Percentiles rank a stretch among this genome's conserved stretches.
Conservation (phyloP, 148 eudicot genomes). For the Vaccinium darrowii region DNA sequence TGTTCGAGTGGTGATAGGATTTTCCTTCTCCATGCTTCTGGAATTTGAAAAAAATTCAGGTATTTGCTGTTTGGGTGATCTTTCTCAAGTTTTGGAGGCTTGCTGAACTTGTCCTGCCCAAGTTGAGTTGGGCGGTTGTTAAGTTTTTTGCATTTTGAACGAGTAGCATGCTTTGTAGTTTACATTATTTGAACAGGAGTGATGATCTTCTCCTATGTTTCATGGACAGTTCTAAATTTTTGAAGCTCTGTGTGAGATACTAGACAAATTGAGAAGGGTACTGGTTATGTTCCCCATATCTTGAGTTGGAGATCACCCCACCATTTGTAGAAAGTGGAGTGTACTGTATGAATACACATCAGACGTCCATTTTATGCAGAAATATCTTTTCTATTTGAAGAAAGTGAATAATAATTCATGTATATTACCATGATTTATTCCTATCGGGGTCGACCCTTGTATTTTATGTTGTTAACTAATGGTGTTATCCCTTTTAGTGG, state of each 20-base stretch:
- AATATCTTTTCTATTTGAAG: background rate
- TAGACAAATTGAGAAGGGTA: background rate
- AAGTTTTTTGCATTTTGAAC: background rate
- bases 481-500: background rate
- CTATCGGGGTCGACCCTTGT: background rate
- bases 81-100: background rate
- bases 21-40: background rate
- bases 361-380: background rate
- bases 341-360: too few relatives aligned
- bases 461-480: background rate
- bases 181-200: background rate
- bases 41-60: background rate
- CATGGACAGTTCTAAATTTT: background rate
- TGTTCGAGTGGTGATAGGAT: background rate
- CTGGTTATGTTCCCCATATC: background rate
- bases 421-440: too few relatives aligned
- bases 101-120: background rate
- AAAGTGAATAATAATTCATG: background rate
- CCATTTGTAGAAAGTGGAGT: background rate
- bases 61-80: background rate
- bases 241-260: background rate
- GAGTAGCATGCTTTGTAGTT: background rate
- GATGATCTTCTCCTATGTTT: background rate
- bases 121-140: background rate
- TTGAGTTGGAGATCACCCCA: background rate